Percentiles rank a stretch among this genome's conserved stretches.
Evolutionary conservation across 495 filamentous ascomycete species (phyloP).

Genomic region (Penicillium samsonianum): DNA sequence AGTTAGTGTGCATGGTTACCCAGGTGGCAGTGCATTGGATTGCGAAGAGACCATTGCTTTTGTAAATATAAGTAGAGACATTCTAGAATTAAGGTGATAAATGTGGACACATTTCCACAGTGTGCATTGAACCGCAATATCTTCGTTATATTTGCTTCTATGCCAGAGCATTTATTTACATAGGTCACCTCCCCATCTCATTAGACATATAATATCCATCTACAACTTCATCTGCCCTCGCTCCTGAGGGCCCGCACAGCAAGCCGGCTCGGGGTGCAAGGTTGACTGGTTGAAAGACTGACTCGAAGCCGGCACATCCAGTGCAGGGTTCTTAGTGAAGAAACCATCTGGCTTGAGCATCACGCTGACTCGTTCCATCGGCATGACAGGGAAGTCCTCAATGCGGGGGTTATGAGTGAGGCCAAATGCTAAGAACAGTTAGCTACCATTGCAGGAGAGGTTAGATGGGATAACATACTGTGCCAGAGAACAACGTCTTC

Average conservation of each 20-base stretch:
- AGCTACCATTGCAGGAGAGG: constrained; percentile 1
- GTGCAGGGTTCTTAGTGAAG: constrained; percentile 72
- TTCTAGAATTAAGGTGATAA: no score
- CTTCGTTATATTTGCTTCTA: neutral
- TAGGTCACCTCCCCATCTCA: no score
- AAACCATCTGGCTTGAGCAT: constrained; percentile 74
- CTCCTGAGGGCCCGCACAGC: constrained; percentile 32
- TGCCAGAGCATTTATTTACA: neutral
- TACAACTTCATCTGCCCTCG: constrained; percentile 38
- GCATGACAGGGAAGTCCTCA: constrained; percentile 72
- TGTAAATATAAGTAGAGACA: no score
- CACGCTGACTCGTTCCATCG: constrained; percentile 45
- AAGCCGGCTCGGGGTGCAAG: constrained; percentile 38
- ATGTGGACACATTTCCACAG: no score
- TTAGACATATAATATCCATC: constrained; percentile 10
- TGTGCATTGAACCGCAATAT: neutral
- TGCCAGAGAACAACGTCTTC: constrained; percentile 48
- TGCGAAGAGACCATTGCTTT: no score
- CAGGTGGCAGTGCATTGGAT: no score
- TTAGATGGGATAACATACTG: constrained; percentile 31
- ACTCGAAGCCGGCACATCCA: constrained; percentile 59
- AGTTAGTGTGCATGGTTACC: no score
- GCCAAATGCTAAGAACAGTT: constrained; percentile 50
- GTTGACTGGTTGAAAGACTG: constrained; percentile 45
- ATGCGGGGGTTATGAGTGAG: constrained; percentile 60